phyloP scores from a whole-genome alignment of 306 rosid genomes.

The Argentina anserina region DNA sequence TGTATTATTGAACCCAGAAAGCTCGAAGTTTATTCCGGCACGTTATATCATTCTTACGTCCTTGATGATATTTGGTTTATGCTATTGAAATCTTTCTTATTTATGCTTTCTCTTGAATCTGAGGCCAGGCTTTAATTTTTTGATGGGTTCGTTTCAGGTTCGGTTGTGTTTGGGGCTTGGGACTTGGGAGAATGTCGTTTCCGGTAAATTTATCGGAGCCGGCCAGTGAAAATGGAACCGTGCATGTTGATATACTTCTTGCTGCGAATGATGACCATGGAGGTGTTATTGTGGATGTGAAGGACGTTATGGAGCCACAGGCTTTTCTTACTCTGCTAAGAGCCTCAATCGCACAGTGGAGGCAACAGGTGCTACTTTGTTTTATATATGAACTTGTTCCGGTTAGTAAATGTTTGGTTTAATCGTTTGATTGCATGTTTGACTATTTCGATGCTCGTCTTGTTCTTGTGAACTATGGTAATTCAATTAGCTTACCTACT shows the following conservation, averaged over 20 bases:
- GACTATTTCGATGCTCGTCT: background rate
- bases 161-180: too few species aligned
- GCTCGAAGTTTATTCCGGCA: too few species aligned
- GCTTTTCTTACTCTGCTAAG: constrained; percentile 45
- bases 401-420: background rate
- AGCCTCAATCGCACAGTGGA: constrained; percentile 74
- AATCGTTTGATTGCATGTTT: background rate
- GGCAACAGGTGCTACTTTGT: constrained; percentile 47
- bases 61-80: background rate
- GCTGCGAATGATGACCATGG: constrained; percentile 56
- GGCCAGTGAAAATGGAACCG: constrained; percentile 30
- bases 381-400: background rate
- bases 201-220: background rate
- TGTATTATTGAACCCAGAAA: too few species aligned
- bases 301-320: constrained; percentile 47
- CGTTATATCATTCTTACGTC: too few species aligned
- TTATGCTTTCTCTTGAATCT: background rate
- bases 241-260: constrained; percentile 40
- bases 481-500: background rate
- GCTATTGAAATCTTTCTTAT: background rate
- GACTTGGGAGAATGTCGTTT: constrained; percentile 12
- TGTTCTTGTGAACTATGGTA: background rate
- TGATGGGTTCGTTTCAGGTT: constrained; percentile 5
- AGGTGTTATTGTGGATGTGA: constrained; percentile 66
- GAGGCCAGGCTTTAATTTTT: background rate